Base-by-base conservation (phyloP, 2,329 filamentous ascomycete genomes). In the Penicillium occitanis region DNA sequence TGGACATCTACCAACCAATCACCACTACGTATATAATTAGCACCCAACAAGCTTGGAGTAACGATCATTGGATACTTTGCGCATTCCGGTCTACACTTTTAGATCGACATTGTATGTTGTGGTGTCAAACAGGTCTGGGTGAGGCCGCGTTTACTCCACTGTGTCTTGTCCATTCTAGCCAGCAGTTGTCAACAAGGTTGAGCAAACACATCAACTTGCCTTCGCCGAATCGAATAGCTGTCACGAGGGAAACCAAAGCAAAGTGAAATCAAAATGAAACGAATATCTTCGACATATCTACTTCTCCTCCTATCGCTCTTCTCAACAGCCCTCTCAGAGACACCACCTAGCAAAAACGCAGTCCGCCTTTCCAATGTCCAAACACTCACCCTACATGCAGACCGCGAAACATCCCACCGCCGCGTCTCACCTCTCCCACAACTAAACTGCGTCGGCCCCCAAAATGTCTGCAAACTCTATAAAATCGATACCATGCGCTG, bases 401-500 rank as follows among this genome's bases (percentile, higher is more conserved):
- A 85, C 75, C 83, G 85, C 61, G 81, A 86, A 72, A 97, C 94
- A 0, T 86, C 88, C 44, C 86, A 91, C 74, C 91, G 93, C 33
- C 92, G 94, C 69, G 86, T 93, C 44, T 74, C 88, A 25, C 82
- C 94, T 28, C 86, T 94, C 57, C 92, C 92, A 0, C 90, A 96
- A 81, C 85, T 97, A 14, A 86, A 83, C 73, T 97, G 94, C 81
- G 80, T 90, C 64, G 92, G 91, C 33, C 84, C 87, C 63, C 82
- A 83, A 63, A 77, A 80, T 66, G 82, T 90, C 66, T 91, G 89
- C 82, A 78, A 85, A 46, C 85, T 94, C 65, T 90, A 94, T 82
- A 80, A 87, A 30, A 81, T 96, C 68, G 91, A 96, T 71, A 82
- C 90, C 13, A 91, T 98, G 90, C 91, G 92, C 73, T 99, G 94